Conservation (phyloP, 2,329 filamentous ascomycete species). For the Beauveria bassiana region DNA sequence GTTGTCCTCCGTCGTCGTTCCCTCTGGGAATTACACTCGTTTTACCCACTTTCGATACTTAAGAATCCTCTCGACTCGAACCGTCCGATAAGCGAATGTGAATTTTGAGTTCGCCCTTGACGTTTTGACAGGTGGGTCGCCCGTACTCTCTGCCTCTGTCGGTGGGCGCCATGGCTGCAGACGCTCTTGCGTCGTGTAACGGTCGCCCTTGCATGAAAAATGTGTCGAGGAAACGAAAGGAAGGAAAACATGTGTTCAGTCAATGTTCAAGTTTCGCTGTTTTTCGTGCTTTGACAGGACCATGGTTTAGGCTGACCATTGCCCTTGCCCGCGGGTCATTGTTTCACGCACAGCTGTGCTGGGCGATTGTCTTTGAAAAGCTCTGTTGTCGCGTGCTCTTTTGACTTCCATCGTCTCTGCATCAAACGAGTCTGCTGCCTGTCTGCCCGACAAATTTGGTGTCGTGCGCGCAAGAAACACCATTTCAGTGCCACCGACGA, state of each 20-base stretch:
- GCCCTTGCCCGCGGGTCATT: not conserved
- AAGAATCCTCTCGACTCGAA: not conserved
- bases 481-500: not conserved
- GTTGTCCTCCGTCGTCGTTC: not conserved
- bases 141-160: not conserved
- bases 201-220: not conserved
- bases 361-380: not conserved
- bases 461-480: not conserved
- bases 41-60: not conserved
- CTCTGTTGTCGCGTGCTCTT: not conserved
- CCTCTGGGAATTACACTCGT: slow-evolving; percentile 2
- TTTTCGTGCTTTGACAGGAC: not conserved
- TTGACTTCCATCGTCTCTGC: not conserved
- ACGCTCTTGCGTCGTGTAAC: not conserved
- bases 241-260: not conserved
- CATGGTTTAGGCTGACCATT: not conserved
- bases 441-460: not conserved
- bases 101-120: not conserved
- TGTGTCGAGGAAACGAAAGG: not conserved
- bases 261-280: not conserved
- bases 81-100: not conserved
- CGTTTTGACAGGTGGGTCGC: slow-evolving; percentile 8
- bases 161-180: not conserved
- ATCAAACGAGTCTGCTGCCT: not conserved
- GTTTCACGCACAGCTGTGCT: not conserved